Percentiles rank a stretch among this genome's conserved stretches.
These are phyloP conservation scores for Aspergillus floridensis DNA, from an alignment of 2,329 filamentous ascomycete species.

Conservation along the genomic window DNA sequence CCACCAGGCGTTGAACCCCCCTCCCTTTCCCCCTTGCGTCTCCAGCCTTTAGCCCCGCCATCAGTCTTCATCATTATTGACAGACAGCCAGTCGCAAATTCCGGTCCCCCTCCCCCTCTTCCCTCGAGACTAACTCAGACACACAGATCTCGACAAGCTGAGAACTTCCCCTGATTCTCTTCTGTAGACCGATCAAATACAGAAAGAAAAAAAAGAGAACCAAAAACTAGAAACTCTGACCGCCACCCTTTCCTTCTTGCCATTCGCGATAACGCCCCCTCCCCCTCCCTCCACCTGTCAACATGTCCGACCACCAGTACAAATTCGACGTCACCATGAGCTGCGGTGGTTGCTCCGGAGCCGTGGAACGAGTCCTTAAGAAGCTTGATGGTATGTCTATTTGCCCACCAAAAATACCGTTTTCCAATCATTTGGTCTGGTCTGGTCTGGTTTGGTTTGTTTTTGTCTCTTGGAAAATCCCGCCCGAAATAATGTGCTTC, in stretches of 20 bases:
- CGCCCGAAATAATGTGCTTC: background rate
- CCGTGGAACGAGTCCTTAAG: constrained; percentile 85
- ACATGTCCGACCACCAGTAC: constrained; percentile 79
- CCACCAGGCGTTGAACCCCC: background rate
- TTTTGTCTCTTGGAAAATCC: no score
- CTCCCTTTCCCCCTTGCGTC: background rate
- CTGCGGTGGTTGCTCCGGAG: constrained; percentile 94
- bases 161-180: no score
- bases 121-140: no score
- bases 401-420: no score
- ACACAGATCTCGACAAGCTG: no score
- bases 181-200: no score
- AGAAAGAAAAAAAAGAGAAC: no score
- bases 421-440: no score
- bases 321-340: constrained; percentile 93
- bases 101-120: background rate
- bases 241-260: background rate
- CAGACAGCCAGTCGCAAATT: background rate
- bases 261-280: background rate
- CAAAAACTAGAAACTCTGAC: background rate
- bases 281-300: background rate
- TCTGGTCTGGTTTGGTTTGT: no score
- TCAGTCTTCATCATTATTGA: background rate
- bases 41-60: constrained; percentile 10
- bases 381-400: constrained; percentile 74